These are phyloP conservation scores for Populus davidiana DNA, from an alignment of 345 rosid species.

Conservation along the genomic window DNA sequence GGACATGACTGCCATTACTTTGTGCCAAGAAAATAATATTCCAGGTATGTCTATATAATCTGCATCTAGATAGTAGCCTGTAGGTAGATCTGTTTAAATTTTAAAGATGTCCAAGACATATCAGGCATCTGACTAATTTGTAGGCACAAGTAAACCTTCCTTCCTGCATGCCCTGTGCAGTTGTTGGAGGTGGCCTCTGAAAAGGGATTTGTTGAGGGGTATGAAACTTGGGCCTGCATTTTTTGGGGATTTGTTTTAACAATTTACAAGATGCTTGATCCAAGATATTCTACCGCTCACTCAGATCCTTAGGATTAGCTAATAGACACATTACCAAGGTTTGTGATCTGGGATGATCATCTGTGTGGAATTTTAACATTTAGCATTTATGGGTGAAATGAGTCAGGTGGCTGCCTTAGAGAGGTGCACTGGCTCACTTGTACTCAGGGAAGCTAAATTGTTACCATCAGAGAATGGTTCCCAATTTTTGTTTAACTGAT, in stretches of 20 bases:
- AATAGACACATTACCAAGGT: background rate
- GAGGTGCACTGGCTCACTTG: background rate
- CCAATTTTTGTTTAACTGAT: background rate
- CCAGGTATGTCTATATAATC: slow-evolving; percentile 54
- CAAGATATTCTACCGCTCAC: background rate
- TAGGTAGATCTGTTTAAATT: background rate
- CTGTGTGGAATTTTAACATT: background rate
- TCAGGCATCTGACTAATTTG: background rate
- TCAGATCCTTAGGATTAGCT: background rate
- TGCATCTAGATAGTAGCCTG: background rate
- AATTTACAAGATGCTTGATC: background rate
- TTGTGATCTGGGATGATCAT: background rate
- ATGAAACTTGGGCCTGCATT: background rate
- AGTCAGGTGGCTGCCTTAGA: no score
- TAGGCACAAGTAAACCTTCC: background rate
- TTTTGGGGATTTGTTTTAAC: background rate
- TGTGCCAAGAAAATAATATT: slow-evolving; percentile 94
- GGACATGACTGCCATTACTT: slow-evolving; percentile 96
- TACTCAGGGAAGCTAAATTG: background rate
- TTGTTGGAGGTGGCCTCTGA: background rate
- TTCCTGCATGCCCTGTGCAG: background rate
- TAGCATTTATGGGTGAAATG: background rate
- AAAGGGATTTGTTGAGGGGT: background rate
- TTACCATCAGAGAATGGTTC: no score
- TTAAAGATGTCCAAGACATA: background rate